phyloP scores from a whole-genome alignment of 148 eudicot genomes.

The Hydrangea macrophylla region DNA sequence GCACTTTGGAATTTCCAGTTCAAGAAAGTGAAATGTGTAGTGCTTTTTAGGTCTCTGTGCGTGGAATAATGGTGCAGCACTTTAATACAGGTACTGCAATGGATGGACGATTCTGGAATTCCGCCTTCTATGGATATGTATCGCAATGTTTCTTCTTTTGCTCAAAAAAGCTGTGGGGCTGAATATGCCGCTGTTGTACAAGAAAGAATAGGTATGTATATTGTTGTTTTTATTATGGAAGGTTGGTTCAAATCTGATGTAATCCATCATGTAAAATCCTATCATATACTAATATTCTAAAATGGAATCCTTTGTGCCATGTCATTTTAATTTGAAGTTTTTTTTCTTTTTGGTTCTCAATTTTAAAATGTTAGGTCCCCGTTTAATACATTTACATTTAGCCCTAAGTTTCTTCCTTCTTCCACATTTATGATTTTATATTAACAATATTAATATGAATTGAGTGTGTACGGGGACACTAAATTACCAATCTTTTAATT shows the following conservation, averaged over 20 bases:
- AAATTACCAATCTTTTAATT: too few relatives aligned
- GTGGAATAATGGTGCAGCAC: not conserved
- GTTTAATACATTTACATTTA: too few relatives aligned
- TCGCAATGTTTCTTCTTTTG: slow-evolving; percentile 47
- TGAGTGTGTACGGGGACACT: too few relatives aligned
- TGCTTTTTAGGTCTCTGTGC: not conserved
- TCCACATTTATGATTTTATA: too few relatives aligned
- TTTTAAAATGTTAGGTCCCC: too few relatives aligned
- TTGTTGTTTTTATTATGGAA: not conserved
- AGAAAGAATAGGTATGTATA: slow-evolving; percentile 52
- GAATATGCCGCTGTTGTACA: slow-evolving; percentile 54
- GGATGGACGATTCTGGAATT: slow-evolving; percentile 87
- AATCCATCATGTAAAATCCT: too few relatives aligned
- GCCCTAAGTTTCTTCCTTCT: too few relatives aligned
- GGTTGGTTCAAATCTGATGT: not conserved
- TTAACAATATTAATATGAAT: too few relatives aligned
- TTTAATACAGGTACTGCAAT: slow-evolving; percentile 63
- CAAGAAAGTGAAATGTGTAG: not conserved
- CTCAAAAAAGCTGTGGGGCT: slow-evolving; percentile 59
- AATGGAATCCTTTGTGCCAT: too few relatives aligned
- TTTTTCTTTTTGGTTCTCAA: too few relatives aligned
- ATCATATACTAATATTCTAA: too few relatives aligned
- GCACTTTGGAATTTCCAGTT: not conserved
- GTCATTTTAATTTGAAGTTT: too few relatives aligned
- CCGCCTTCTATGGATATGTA: slow-evolving; percentile 71